Percentiles rank a stretch among this genome's conserved stretches.
These are phyloP conservation scores for Podospora australis DNA, from an alignment of 495 filamentous ascomycete species.

Conservation along the genomic window DNA sequence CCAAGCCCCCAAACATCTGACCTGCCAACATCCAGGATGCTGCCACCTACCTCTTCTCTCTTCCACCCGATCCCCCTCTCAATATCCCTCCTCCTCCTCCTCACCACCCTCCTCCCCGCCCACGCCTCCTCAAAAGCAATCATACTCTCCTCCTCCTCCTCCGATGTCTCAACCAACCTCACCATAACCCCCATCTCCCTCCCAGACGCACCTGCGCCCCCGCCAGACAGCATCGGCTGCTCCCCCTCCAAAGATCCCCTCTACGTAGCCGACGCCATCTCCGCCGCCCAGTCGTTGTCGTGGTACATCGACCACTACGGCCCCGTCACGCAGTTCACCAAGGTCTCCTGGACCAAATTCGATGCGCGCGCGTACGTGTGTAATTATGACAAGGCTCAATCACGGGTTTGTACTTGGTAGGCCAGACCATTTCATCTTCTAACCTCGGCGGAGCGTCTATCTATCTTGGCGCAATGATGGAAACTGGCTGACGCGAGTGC, in stretches of 20 bases:
- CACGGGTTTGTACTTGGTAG: neutral
- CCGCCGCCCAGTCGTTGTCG: neutral
- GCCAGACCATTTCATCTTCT: too few species aligned
- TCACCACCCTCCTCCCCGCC: neutral
- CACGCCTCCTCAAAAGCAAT: neutral
- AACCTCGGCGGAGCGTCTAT: neutral
- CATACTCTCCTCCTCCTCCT: neutral
- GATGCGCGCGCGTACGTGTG: neutral
- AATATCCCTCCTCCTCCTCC: neutral
- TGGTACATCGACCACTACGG: neutral
- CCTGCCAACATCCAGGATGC: too few species aligned
- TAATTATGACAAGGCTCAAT: neutral
- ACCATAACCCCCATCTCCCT: neutral
- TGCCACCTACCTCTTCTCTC: too few species aligned
- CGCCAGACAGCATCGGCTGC: too few species aligned
- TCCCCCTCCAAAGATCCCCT: neutral
- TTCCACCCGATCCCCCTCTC: too few species aligned
- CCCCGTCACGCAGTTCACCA: neutral
- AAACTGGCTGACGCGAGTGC: neutral
- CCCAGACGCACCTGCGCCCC: too few species aligned
- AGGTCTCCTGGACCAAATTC: neutral
- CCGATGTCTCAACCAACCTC: neutral
- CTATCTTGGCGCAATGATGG: neutral
- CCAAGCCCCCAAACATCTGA: too few species aligned
- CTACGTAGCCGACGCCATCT: neutral